phyloP scores from a whole-genome alignment of 1,284 basidiomycete species.

The Xerocomus alliaceus region DNA sequence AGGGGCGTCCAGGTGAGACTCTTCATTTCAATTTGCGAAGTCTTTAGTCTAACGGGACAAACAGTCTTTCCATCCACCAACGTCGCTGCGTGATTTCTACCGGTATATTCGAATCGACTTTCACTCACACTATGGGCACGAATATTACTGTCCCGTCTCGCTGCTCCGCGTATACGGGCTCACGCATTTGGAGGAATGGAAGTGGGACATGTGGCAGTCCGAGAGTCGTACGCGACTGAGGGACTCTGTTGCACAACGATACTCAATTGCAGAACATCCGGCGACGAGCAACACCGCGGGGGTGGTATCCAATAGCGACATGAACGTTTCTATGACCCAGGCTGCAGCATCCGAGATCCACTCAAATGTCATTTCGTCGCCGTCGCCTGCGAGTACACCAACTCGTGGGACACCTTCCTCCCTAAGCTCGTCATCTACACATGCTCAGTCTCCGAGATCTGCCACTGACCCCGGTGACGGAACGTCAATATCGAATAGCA shows the following conservation, averaged over 20 bases:
- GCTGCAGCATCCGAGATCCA: background rate
- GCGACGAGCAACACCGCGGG: background rate
- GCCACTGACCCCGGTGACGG: background rate
- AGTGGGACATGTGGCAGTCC: conserved; percentile 81
- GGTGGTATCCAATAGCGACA: conserved; percentile 3
- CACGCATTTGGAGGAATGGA: conserved; percentile 96
- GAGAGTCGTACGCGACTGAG: conserved; percentile 59
- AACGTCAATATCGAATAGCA: background rate
- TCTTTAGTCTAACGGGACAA: conserved; percentile 1
- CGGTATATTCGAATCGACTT: conserved; percentile 96
- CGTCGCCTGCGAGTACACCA: background rate
- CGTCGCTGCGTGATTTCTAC: conserved; percentile 80
- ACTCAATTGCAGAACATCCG: conserved; percentile 5
- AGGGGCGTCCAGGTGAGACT: conserved; percentile 86
- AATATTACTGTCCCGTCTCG: conserved; percentile 96
- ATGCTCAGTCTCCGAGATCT: conserved; percentile 4
- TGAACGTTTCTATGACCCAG: conserved; percentile 13
- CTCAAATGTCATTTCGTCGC: background rate
- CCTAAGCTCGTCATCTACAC: background rate
- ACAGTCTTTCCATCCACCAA: conserved; percentile 80
- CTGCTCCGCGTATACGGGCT: conserved; percentile 94
- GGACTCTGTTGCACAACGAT: conserved; percentile 12
- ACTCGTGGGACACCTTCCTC: background rate
- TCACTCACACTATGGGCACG: conserved; percentile 90
- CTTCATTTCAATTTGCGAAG: background rate